A percentile compares a stretch with the other conserved stretches of the same genome.
phyloP scores from a whole-genome alignment of 371 early-diverging fungal species.

The Circinella umbellata region DNA sequence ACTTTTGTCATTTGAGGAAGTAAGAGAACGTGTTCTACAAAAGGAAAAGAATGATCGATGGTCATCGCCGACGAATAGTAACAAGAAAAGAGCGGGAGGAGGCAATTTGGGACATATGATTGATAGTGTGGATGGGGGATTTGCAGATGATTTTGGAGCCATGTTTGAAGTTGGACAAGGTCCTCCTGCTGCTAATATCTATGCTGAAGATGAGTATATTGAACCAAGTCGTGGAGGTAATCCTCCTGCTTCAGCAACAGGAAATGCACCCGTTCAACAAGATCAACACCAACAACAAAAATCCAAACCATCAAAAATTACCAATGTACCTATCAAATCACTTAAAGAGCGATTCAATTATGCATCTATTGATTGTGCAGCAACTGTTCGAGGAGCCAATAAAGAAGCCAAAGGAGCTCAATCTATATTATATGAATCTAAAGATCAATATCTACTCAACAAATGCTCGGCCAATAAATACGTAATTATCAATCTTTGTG shows the following conservation, averaged over 20 bases:
- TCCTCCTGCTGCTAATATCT: constrained; percentile 27
- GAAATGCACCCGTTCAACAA: background rate
- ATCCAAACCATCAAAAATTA: constrained; percentile 13
- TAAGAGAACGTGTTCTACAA: constrained; percentile 30
- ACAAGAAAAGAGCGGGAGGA: background rate
- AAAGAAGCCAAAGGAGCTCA: constrained; percentile 82
- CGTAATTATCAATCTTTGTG: constrained; percentile 92
- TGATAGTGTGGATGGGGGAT: constrained; percentile 54
- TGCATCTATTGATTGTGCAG: constrained; percentile 94
- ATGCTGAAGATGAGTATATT: constrained; percentile 40
- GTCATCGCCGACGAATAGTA: constrained; percentile 9
- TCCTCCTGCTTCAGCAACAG: constrained; percentile 2
- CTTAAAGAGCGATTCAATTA: constrained; percentile 89
- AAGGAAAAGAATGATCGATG: constrained; percentile 32
- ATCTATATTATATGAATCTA: constrained; percentile 85
- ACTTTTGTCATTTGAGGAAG: constrained; percentile 47
- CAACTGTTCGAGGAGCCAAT: constrained; percentile 84
- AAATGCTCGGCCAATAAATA: constrained; percentile 81
- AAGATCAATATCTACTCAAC: constrained; percentile 95
- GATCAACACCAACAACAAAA: constrained; percentile 14
- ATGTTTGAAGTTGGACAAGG: constrained; percentile 39
- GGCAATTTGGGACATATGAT: constrained; percentile 36
- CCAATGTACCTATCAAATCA: constrained; percentile 41
- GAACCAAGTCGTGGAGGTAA: constrained; percentile 25
- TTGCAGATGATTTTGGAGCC: constrained; percentile 52